These are phyloP conservation scores for Diplocarpon mali DNA, from an alignment of 2,329 filamentous ascomycete species.

Conservation along the genomic window DNA sequence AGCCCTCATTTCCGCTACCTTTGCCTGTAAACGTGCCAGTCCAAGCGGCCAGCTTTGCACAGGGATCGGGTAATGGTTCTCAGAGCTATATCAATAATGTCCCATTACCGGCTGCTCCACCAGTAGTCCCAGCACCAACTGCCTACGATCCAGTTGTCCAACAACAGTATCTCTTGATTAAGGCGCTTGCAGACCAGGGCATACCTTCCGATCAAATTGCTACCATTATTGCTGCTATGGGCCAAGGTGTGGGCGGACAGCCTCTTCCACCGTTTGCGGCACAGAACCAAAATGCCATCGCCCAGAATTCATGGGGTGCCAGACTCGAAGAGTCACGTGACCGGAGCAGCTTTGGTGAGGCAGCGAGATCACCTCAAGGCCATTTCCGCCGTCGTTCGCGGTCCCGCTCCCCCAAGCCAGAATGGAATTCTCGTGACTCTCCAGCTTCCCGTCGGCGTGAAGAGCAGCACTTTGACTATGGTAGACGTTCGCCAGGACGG, in stretches of 20 bases:
- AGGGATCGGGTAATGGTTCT: constrained; percentile 29
- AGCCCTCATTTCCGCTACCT: constrained; percentile 29
- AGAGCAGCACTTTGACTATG: constrained; percentile 58
- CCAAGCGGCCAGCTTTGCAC: constrained; percentile 24
- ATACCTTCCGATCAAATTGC: constrained; percentile 64
- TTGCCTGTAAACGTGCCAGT: constrained; percentile 50
- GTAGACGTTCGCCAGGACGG: constrained; percentile 54
- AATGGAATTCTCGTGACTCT: constrained; percentile 54
- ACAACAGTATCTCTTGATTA: constrained; percentile 63
- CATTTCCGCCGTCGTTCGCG: constrained; percentile 52
- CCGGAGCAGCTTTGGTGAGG: constrained; percentile 36
- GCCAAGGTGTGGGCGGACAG: constrained; percentile 24
- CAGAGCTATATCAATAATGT: constrained; percentile 30
- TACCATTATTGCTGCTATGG: constrained; percentile 34
- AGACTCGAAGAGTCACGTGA: constrained; percentile 40
- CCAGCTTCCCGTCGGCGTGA: constrained; percentile 32
- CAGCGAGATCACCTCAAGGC: constrained; percentile 48
- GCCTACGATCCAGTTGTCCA: constrained; percentile 44
- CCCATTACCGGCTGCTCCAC: constrained; percentile 29
- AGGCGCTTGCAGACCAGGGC: constrained; percentile 64
- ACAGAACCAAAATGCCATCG: constrained; percentile 20
- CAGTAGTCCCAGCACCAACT: constrained; percentile 27
- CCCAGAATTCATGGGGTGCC: constrained; percentile 32
- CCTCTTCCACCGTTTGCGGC: constrained; percentile 21
- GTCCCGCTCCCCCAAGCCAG: constrained; percentile 68